Conservation (phyloP, 441 rosid species). For the Gossypium schwendimanii region DNA sequence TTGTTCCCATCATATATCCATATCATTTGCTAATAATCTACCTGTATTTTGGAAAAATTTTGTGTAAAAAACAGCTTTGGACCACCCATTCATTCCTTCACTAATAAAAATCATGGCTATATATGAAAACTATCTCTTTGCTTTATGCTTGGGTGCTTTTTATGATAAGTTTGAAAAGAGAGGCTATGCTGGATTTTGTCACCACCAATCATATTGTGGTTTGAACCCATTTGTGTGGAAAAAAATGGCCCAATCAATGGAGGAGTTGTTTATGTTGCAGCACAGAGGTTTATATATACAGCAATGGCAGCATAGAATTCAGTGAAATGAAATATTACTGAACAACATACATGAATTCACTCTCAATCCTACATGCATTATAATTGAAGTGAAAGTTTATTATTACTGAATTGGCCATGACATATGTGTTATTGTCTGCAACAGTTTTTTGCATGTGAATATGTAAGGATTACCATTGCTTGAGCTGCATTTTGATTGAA, state of each 20-base stretch:
- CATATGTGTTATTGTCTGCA: background rate
- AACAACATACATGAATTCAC: background rate
- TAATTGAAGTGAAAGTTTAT: background rate
- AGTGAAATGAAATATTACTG: constrained; percentile 4
- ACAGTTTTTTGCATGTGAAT: constrained; percentile 8
- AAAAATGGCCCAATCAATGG: background rate
- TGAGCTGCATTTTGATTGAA: too few species aligned
- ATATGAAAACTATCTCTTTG: background rate
- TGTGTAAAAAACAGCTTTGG: background rate
- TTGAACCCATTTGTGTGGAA: background rate
- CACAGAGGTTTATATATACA: background rate
- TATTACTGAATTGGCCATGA: background rate
- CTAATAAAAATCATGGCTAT: background rate
- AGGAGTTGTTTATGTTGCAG: background rate
- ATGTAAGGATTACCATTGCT: too few species aligned
- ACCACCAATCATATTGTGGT: background rate
- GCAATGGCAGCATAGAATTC: constrained; percentile 11
- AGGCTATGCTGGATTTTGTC: background rate
- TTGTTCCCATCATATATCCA: background rate
- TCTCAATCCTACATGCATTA: background rate
- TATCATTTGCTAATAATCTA: constrained; percentile 15
- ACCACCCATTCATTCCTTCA: background rate
- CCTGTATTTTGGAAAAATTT: background rate
- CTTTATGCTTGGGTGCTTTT: background rate
- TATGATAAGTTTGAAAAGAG: background rate